Evolutionary conservation across 140 eudicot species (phyloP).

Genomic region (Senecio squalidus): DNA sequence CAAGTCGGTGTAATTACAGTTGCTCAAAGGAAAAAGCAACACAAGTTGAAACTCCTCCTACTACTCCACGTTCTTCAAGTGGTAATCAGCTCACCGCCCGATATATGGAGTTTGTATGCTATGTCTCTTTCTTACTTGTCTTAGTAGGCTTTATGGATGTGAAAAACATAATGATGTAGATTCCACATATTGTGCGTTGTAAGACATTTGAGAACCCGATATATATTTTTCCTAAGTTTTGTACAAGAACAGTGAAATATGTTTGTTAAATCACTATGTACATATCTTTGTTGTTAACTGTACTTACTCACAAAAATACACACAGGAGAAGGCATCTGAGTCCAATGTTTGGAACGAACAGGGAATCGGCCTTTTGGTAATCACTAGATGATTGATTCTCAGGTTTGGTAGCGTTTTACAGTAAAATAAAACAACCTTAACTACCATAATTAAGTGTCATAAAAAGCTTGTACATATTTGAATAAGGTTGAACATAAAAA

Average conservation of each 20-base stretch:
- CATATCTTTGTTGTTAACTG: too few species aligned
- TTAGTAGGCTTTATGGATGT: slow-evolving; percentile 19
- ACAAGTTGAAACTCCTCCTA: slow-evolving; percentile 19
- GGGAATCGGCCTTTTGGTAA: too few species aligned
- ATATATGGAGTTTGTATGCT: slow-evolving; percentile 14
- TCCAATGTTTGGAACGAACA: too few species aligned
- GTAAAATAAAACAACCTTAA: too few species aligned
- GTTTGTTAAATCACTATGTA: too few species aligned
- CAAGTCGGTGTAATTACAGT: slow-evolving; percentile 77
- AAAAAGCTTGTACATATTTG: too few species aligned
- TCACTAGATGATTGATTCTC: too few species aligned
- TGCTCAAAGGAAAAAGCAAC: slow-evolving; percentile 63
- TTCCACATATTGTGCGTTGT: slow-evolving; percentile 7
- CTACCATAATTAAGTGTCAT: too few species aligned
- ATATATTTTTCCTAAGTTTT: not conserved
- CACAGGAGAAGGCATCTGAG: too few species aligned
- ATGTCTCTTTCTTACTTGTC: slow-evolving; percentile 31
- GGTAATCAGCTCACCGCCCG: slow-evolving; percentile 19
- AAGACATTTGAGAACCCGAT: not conserved
- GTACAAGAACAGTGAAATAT: slow-evolving; percentile 1
- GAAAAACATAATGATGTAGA: slow-evolving; percentile 9
- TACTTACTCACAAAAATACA: too few species aligned
- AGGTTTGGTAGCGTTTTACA: too few species aligned
- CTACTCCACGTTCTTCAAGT: slow-evolving; percentile 39
- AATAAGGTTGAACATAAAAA: too few species aligned